phyloP scores from a whole-genome alignment of 2,329 filamentous ascomycete genomes.

The Cercospora berteroae region DNA sequence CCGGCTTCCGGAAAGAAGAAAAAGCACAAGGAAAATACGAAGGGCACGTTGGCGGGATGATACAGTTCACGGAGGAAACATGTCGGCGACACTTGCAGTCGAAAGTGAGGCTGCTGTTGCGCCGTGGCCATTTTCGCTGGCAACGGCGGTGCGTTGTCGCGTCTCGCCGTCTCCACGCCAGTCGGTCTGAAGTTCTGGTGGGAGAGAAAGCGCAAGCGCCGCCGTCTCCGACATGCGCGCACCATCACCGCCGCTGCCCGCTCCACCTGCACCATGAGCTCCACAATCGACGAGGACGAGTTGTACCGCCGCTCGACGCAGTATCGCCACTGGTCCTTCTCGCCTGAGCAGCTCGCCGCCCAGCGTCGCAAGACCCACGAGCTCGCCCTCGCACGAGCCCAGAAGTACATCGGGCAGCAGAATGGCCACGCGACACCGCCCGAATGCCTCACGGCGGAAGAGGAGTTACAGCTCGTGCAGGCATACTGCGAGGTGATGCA shows the following conservation, averaged over 20 bases:
- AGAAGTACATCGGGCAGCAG: constrained; percentile 46
- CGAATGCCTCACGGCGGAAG: constrained; percentile 76
- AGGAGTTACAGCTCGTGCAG: constrained; percentile 77
- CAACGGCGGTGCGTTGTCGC: not conserved
- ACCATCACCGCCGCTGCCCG: not conserved
- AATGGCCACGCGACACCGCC: constrained; percentile 37
- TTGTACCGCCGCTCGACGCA: constrained; percentile 88
- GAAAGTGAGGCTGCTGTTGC: not conserved
- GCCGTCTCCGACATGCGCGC: not conserved
- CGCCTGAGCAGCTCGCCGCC: constrained; percentile 65
- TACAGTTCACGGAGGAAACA: not conserved
- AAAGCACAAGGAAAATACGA: not conserved
- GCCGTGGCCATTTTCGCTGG: not conserved
- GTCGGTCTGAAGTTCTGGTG: not conserved
- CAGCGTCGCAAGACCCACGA: constrained; percentile 77
- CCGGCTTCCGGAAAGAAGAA: not conserved
- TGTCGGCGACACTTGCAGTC: not conserved
- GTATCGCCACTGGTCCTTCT: constrained; percentile 90
- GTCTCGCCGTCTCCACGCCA: not conserved
- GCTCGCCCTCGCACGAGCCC: constrained; percentile 68
- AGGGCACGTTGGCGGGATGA: not conserved
- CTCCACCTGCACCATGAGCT: constrained; percentile 11
- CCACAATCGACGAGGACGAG: constrained; percentile 75
- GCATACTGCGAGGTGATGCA: constrained; percentile 64
- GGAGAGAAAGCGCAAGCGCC: not conserved